Conservation (phyloP, 2,329 filamentous ascomycete species). For the Stagonosporopsis rhizophila region DNA sequence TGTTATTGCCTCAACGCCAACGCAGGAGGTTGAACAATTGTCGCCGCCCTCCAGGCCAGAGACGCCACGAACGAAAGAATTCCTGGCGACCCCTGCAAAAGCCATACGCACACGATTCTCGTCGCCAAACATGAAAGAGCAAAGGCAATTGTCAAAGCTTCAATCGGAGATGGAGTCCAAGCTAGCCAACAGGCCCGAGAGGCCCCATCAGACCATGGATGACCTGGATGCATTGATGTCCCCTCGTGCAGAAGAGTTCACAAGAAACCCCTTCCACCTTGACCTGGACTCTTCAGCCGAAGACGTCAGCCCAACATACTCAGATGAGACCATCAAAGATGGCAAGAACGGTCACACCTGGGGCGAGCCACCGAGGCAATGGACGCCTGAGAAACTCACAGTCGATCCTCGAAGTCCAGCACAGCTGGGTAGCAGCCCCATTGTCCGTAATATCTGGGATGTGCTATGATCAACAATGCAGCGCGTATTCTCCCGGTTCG, state of each 20-base stretch:
- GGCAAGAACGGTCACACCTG: constrained; percentile 37
- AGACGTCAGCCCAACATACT: constrained; percentile 43
- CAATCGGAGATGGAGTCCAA: constrained; percentile 50
- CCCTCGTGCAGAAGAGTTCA: constrained; percentile 75
- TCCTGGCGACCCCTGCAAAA: constrained; percentile 42
- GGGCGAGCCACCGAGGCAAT: constrained; percentile 35
- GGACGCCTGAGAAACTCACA: constrained; percentile 65
- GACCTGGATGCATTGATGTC: constrained; percentile 68
- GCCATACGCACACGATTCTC: constrained; percentile 48
- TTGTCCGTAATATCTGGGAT: constrained; percentile 79
- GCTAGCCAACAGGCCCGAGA: constrained; percentile 38
- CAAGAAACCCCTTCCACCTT: constrained; percentile 56
- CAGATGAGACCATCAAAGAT: constrained; percentile 43
- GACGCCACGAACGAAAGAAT: constrained; percentile 24
- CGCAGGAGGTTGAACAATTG: constrained; percentile 13
- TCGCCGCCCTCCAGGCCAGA: constrained; percentile 23
- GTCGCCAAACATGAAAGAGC: constrained; percentile 49
- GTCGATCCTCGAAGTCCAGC: constrained; percentile 77
- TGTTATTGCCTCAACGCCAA: constrained; percentile 16
- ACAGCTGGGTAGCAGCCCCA: constrained; percentile 75
- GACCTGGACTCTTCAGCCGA: constrained; percentile 34
- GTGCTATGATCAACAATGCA: constrained; percentile 62
- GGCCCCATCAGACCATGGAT: constrained; percentile 41
- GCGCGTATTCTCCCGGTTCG: neutral
- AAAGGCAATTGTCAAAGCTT: constrained; percentile 48